Evolutionary conservation across 2,329 filamentous ascomycete genomes (phyloP), one percentile per base, ranked within the genome.

Genomic region (Nectriaceae sp.): DNA sequence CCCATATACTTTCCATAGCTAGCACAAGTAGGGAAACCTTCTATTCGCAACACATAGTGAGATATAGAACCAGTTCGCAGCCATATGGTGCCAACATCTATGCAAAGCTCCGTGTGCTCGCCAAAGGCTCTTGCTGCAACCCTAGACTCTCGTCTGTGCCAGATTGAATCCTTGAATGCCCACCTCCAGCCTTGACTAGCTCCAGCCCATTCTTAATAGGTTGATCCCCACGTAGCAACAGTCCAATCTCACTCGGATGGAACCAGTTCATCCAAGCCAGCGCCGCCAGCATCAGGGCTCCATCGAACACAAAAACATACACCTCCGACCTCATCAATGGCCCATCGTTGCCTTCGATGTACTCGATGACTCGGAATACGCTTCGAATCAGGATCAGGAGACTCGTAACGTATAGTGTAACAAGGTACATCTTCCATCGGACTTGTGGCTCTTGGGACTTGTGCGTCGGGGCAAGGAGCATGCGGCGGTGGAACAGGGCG

Each of bases 291-390:
- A 74, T 74, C 15, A 70, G 49, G 16, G 65, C 21, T 1, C 69
- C 66, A 39, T 74, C 71, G 31, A 74, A 71, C 6, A 70, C 49
- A 45, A 71, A 73, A 2, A 71, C 51, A 44, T 62, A 67, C 4
- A 56, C 56, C 55, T 73, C 70, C 35, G 65, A 65, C 18, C 49
- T 48, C 44, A 72, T 57, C 16, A 72, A 36, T 3, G 62, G 62
- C 0, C 68, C 70, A 11, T 60, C 54, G 5, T 64, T 60, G 3
- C 71, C 70, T 45, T 68, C 56, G 5, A 63, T 63, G 45, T 74
- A 77, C 55, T 77, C 75, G 11, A 75, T 55, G 3, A 72, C 65
- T 5, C 75, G 66, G 46, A 74, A 73, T 3, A 75, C 31, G 20
- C 69, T 73, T 19, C 75, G 63, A 3, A 75, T 54, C 45, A 72